Base-by-base conservation (phyloP, 768 basidiomycete species). In the Boletus vermiculosoides region DNA sequence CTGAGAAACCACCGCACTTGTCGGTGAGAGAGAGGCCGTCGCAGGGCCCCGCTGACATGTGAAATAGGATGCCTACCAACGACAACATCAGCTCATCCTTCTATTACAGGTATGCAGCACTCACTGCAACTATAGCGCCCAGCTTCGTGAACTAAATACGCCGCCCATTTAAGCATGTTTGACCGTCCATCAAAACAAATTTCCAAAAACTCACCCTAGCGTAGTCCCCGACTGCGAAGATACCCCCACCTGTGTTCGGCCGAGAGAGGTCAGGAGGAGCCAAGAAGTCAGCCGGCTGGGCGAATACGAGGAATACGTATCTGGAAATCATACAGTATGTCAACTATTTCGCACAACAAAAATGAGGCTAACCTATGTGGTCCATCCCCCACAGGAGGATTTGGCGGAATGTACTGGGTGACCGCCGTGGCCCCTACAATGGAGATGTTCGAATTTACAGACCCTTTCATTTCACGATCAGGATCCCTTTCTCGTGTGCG, bases 361-460 rank as follows among this genome's bases (percentile, higher is more conserved):
- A 46, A 23, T 7, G 30, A n/a, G n/a, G 61, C 55, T 70, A 55
- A 86, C 87, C 90, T 82, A 71, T 92, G 91, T 52, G 88, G 78
- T 41, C 91, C 90, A 56, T 81, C 84, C 31, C 88, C 88, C 28
- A 76, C 68, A 20, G 85, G 74, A 52, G 90, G 90, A 52, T 79
- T 81, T 51, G 90, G 90, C 16, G 88, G 87, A 49, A 84, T 83
- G 65, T 91, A 92, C 40, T 74, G 71, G 11, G 87, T 90, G 61
- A 90, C 80, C 36, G 68, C 72, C 23, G 74, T 76, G 5, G 76
- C 81, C n/a, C 76, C 71, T 5, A 72, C 58, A 60, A 76, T 78
- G 47, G 75, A 74, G 31, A 86, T 68, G 8, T 60, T 67, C n/a
- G 67, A 66, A 45, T 70, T 78, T 76, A 12, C 34, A 18, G 55